Conservation (phyloP, 257 asterid species). For the Cordia subcordata region DNA sequence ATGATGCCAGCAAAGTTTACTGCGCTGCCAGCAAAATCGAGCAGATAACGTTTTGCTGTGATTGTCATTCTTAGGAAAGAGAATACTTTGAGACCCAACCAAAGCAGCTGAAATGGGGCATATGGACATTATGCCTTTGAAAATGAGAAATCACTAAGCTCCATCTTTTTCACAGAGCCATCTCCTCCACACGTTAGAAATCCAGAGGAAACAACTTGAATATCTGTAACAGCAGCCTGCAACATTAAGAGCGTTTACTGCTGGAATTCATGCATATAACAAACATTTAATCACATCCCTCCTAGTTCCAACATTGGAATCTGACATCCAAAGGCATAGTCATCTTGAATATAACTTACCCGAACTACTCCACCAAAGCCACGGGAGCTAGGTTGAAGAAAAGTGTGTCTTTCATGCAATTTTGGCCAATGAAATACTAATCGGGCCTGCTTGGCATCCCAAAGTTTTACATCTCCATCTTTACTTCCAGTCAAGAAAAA, state of each 20-base stretch:
- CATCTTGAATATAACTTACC: conserved; percentile 38
- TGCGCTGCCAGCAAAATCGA: no score
- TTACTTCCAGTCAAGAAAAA: conserved; percentile 98
- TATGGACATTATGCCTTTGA: background rate
- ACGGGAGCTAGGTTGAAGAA: conserved; percentile 81
- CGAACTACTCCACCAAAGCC: conserved; percentile 87
- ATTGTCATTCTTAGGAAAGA: background rate
- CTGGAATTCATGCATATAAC: background rate
- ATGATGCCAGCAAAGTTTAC: no score
- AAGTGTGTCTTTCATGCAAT: conserved; percentile 91
- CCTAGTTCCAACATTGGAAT: background rate
- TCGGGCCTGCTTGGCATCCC: conserved; percentile 94
- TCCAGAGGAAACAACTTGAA: conserved; percentile 78
- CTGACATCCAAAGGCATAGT: background rate
- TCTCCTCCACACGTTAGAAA: conserved; percentile 97
- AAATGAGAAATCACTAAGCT: conserved; percentile 31
- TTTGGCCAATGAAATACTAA: conserved; percentile 94
- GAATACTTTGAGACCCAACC: background rate
- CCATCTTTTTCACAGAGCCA: conserved; percentile 64
- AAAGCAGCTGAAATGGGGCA: background rate
- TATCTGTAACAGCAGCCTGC: conserved; percentile 90
- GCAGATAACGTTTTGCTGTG: no score
- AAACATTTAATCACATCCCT: background rate
- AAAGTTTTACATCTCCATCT: conserved; percentile 98
- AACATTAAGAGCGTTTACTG: conserved; percentile 19